Percentiles rank a stretch among this genome's conserved stretches.
Evolutionary conservation across 2,329 filamentous ascomycete species (phyloP).

Genomic region (Drechslerella stenobrocha): DNA sequence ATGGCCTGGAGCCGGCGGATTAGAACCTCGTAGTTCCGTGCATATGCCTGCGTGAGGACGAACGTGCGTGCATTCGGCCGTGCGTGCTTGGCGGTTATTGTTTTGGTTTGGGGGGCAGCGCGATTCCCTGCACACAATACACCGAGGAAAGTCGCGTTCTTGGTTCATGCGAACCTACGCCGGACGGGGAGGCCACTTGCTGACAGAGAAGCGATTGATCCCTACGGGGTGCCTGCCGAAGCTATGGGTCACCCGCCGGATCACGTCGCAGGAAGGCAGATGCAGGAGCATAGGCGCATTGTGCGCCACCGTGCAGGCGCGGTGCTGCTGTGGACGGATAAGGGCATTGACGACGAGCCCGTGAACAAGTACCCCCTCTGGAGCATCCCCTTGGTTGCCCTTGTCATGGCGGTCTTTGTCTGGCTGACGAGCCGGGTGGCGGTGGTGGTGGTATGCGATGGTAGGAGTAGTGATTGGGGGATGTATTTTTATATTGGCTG

Average conservation of each 20-base stretch:
- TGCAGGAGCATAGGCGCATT: not conserved
- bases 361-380: too few relatives aligned
- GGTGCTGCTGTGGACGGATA: too few relatives aligned
- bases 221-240: not conserved
- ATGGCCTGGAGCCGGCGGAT: too few relatives aligned
- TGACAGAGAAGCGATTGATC: too few relatives aligned
- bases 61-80: not conserved
- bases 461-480: not conserved
- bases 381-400: too few relatives aligned
- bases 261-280: not conserved
- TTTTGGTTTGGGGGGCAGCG: slow-evolving; percentile 6
- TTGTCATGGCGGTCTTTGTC: too few relatives aligned
- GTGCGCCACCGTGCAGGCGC: not conserved
- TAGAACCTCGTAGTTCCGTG: too few relatives aligned
- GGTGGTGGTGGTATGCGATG: not conserved
- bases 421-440: too few relatives aligned
- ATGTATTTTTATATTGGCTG: slow-evolving; percentile 5
- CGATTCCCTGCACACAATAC: not conserved
- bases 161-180: not conserved
- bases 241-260: not conserved
- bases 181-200: too few relatives aligned
- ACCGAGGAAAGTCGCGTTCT: not conserved
- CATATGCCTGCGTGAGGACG: too few relatives aligned
- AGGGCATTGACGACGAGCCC: too few relatives aligned
- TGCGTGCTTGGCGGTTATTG: slow-evolving; percentile 5